phyloP scores from a whole-genome alignment of 2,329 filamentous ascomycete genomes.

The Arthroderma sp. region DNA sequence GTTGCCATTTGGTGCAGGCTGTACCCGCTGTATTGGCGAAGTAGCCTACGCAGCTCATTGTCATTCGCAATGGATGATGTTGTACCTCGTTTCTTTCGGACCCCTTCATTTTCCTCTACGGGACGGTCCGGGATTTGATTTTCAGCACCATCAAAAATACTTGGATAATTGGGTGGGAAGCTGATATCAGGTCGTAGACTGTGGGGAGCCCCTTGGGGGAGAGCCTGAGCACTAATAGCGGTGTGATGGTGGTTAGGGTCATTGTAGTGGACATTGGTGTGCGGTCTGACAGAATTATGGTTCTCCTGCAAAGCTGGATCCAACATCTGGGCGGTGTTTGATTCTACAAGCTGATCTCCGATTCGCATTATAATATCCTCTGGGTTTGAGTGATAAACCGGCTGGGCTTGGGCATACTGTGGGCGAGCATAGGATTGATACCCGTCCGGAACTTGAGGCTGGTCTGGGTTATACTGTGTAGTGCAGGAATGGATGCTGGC shows the following conservation, averaged over 20 bases:
- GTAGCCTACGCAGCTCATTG: conserved; percentile 34
- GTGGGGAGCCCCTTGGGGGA: conserved; percentile 23
- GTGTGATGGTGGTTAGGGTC: conserved; percentile 23
- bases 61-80: conserved; percentile 37
- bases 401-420: conserved; percentile 21
- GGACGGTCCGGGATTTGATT: conserved; percentile 29
- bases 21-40: conserved; percentile 35
- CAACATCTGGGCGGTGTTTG: conserved; percentile 22
- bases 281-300: conserved; percentile 23
- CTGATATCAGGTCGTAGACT: conserved; percentile 20
- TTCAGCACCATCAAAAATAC: conserved; percentile 31
- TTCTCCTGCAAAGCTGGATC: conserved; percentile 27
- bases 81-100: conserved; percentile 34
- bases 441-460: conserved; percentile 24
- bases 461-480: conserved; percentile 31
- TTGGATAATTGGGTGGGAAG: conserved; percentile 24
- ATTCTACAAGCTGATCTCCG: conserved; percentile 30
- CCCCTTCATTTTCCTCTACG: conserved; percentile 30
- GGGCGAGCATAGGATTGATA: conserved; percentile 28
- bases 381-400: conserved; percentile 27
- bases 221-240: conserved; percentile 12
- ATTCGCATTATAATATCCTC: conserved; percentile 35
- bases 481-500: conserved; percentile 36
- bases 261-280: conserved; percentile 24
- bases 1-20: conserved; percentile 34